Percentiles rank a stretch among this genome's conserved stretches.
phyloP scores from a whole-genome alignment of 768 basidiomycete genomes.

The Tylopilus vinaceipallidus region DNA sequence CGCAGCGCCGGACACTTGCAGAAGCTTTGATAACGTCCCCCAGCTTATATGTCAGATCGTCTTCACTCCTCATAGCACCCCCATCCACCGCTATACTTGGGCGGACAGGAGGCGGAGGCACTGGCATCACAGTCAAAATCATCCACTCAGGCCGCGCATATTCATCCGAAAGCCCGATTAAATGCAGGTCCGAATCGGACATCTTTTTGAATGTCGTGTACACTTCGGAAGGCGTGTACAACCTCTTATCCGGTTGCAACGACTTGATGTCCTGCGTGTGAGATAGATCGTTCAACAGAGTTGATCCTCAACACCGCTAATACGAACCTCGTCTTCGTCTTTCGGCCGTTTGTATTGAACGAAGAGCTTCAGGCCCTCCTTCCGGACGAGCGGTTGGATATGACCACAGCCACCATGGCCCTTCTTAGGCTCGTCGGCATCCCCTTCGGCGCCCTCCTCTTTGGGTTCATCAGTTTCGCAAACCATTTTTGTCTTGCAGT shows the following conservation, averaged over 20 bases:
- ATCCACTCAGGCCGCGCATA: slow-evolving; percentile 99
- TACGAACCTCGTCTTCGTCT: slow-evolving; percentile 91
- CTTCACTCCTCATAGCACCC: slow-evolving; percentile 94
- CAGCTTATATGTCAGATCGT: slow-evolving; percentile 97
- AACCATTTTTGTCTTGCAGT: slow-evolving; percentile 83
- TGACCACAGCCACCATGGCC: slow-evolving; percentile 99
- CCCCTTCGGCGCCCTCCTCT: slow-evolving; percentile 73
- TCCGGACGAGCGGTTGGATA: slow-evolving; percentile 82
- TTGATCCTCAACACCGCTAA: background rate
- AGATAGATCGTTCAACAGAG: slow-evolving; percentile 10
- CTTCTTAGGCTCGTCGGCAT: slow-evolving; percentile 70
- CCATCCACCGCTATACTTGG: slow-evolving; percentile 98
- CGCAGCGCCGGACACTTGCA: slow-evolving; percentile 85
- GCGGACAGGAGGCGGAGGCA: slow-evolving; percentile 96
- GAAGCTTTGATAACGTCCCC: slow-evolving; percentile 96
- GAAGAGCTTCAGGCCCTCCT: slow-evolving; percentile 94
- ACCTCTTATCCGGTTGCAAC: slow-evolving; percentile 76
- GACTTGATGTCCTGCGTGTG: slow-evolving; percentile 69
- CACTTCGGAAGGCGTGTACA: slow-evolving; percentile 84
- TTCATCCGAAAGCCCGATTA: slow-evolving; percentile 90
- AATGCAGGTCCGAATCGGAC: slow-evolving; percentile 79
- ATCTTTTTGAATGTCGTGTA: slow-evolving; percentile 96
- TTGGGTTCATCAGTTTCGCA: slow-evolving; percentile 90
- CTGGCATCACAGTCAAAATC: slow-evolving; percentile 97
- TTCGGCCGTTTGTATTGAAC: slow-evolving; percentile 93